These are phyloP conservation scores for Pharus latifolius DNA, from an alignment of 176 grass and related monocot species.

Conservation along the genomic window DNA sequence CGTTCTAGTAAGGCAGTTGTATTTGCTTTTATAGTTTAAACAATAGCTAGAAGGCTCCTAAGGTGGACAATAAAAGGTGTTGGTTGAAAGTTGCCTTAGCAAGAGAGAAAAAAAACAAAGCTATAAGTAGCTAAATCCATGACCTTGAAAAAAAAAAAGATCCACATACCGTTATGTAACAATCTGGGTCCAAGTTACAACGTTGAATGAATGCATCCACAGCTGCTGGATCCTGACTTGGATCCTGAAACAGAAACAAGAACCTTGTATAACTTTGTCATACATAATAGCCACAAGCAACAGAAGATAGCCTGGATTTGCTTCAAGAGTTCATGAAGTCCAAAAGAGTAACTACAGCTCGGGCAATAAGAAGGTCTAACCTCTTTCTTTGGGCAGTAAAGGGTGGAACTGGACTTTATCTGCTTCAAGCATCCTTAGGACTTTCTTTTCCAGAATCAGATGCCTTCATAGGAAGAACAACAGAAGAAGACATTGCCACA, in stretches of 20 bases:
- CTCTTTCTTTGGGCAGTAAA: too few species aligned
- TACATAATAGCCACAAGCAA: neutral
- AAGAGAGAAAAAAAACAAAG: neutral
- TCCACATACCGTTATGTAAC: constrained; percentile 69
- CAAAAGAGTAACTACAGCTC: neutral
- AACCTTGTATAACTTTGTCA: neutral
- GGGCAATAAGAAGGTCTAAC: neutral
- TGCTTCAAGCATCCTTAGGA: too few species aligned
- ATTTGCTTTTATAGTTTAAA: constrained; percentile 12
- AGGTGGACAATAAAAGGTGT: neutral
- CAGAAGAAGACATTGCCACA: too few species aligned
- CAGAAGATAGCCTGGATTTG: neutral
- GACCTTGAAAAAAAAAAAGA: constrained; percentile 21
- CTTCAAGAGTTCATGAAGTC: neutral
- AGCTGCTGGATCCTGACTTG: constrained; percentile 56
- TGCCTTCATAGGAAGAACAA: too few species aligned
- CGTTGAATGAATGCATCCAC: constrained; percentile 76
- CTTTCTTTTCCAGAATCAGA: too few species aligned
- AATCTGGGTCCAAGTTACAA: constrained; percentile 79
- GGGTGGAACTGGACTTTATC: too few species aligned
- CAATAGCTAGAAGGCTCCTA: neutral
- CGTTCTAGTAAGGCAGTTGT: neutral
- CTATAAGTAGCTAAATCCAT: neutral
- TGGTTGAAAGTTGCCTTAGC: neutral
- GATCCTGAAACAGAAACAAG: constrained; percentile 8